Conservation (phyloP, 208 protist genomes). For the Phytomonas serpens region DNA sequence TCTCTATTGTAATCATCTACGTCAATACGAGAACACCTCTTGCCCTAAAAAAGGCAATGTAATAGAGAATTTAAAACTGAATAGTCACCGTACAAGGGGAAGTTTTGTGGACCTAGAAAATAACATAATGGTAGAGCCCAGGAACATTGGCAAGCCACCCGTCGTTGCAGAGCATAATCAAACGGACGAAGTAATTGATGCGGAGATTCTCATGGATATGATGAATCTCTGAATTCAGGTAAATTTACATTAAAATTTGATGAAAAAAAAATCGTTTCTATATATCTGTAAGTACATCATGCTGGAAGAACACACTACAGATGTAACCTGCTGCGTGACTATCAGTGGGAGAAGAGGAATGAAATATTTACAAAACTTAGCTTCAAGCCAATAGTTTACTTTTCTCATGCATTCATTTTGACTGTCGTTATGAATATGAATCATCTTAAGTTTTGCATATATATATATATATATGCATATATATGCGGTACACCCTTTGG, state of each 20-base stretch:
- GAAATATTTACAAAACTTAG: not conserved
- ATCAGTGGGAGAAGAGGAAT: not conserved
- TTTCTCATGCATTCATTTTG: slow-evolving; percentile 6
- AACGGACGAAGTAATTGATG: slow-evolving; percentile 17
- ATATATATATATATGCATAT: slow-evolving; percentile 11
- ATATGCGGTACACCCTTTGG: not conserved
- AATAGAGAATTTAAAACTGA: not conserved
- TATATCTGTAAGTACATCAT: not conserved
- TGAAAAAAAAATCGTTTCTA: not conserved
- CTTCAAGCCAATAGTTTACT: not conserved
- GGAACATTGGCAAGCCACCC: not conserved
- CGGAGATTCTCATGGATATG: slow-evolving; percentile 17
- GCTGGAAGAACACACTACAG: not conserved
- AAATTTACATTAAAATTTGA: not conserved
- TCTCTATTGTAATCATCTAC: not conserved
- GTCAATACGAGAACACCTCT: not conserved
- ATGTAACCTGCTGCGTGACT: not conserved
- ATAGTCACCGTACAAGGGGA: not conserved
- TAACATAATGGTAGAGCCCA: not conserved
- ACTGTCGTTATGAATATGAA: slow-evolving; percentile 2
- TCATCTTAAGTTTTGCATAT: slow-evolving; percentile 3
- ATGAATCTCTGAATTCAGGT: slow-evolving; percentile 5
- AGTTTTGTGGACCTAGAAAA: not conserved
- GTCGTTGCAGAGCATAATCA: not conserved
- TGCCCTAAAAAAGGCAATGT: not conserved